Percentiles rank a stretch among this genome's conserved stretches.
Evolutionary conservation across 805 yeast genomes (phyloP).

Genomic region (Kodamaea kakaduensis): DNA sequence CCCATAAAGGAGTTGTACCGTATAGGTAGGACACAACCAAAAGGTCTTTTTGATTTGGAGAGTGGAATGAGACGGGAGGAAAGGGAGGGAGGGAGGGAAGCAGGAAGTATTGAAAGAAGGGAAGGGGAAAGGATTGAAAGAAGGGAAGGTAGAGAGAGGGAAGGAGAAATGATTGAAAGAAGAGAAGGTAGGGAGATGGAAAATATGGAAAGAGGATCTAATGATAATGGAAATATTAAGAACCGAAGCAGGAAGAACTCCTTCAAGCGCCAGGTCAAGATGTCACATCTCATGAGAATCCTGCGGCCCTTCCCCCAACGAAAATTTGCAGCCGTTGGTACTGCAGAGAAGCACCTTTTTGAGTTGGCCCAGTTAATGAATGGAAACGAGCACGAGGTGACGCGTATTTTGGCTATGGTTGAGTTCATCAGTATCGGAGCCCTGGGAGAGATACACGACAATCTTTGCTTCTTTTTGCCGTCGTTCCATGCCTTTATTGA

Average conservation of each 20-base stretch:
- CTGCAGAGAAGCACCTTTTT: constrained; percentile 3
- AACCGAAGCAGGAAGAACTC: neutral
- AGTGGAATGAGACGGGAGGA: neutral
- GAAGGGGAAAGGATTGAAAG: neutral
- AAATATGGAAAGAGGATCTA: neutral
- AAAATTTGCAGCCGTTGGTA: constrained; percentile 15
- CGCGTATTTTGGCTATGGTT: constrained; percentile 24
- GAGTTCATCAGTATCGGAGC: constrained; percentile 32
- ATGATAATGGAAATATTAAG: neutral
- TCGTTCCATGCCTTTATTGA: constrained; percentile 39
- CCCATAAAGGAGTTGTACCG: no score
- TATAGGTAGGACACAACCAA: constrained; percentile 1
- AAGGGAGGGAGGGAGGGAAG: neutral
- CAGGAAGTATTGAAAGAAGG: neutral
- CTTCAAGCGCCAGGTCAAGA: constrained; percentile 6
- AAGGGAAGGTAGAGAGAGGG: neutral
- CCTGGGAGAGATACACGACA: constrained; percentile 23
- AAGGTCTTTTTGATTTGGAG: neutral
- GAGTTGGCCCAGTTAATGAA: constrained; percentile 14
- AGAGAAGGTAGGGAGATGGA: neutral
- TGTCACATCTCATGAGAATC: constrained; percentile 13
- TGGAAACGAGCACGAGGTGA: constrained; percentile 4
- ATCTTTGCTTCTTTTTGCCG: constrained; percentile 35
- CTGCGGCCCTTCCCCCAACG: constrained; percentile 12
- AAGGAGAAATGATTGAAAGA: constrained; percentile 2